Base-by-base conservation (phyloP, 2,329 filamentous ascomycete genomes). In the Periconia sp. region DNA sequence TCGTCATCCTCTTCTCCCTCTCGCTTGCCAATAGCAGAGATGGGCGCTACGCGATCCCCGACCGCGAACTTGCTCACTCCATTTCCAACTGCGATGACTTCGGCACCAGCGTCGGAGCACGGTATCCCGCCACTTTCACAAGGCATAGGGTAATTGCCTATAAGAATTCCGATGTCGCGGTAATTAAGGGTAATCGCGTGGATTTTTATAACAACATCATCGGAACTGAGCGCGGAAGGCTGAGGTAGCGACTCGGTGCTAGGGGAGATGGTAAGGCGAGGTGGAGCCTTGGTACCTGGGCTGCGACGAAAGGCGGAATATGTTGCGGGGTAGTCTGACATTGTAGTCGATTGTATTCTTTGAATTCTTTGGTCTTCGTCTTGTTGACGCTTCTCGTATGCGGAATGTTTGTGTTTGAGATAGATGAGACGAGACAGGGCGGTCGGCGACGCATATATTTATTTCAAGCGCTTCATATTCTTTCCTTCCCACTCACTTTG, bases 181-280 rank as follows among this genome's bases (percentile, higher is more conserved):
- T 61, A 70, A 45, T 70, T 70, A 13, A 69, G 58, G 2, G 66
- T 60, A 17, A 66, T 61, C 17, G 67, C 64, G 41, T 59, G 65
- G 41, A 70, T 64, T 14, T 54, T 55, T 47, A 68, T 57, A 23
- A 69, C 40, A 2, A 70, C 62, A 20, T 65, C 61, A 13, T 54
- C 35, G 2, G 56, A 45, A 1, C 20, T 52, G 2, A 69, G 58
- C 33, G 11, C 11, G 33, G 33, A 37, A 1, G 47, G 40, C 6
- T 53, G 33, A 2, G 64, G 61, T 2, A 65, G 59, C 1, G 42
- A 44, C 35, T 68, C 62, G 18, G 42, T 57, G 2, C 56, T 51
- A 6, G 42, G 49, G 6, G 33, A 43, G 35, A 58, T 46, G 6
- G 47, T 43, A 6, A 54, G 55, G 2, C 54, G 64, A 43, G 33